Evolutionary conservation across 495 filamentous ascomycete genomes (phyloP).

Genomic region (Parathielavia hyrcaniae): DNA sequence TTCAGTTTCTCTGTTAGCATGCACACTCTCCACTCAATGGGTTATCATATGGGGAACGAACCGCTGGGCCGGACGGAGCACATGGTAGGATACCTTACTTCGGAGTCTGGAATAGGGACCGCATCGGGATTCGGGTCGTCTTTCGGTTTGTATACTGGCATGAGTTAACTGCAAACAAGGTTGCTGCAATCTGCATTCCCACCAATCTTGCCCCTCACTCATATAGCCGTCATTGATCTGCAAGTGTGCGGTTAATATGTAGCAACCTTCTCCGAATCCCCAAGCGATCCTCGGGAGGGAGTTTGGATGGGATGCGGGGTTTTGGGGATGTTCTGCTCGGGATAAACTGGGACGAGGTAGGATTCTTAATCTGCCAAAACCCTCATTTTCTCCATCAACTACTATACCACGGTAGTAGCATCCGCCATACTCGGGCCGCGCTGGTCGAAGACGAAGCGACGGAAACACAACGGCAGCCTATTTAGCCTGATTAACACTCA

Average conservation of each 20-base stretch:
- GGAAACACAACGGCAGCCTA: slow-evolving; percentile 5
- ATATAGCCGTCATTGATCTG: background rate
- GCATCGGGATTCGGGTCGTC: background rate
- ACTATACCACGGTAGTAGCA: too few species aligned
- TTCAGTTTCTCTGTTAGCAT: too few species aligned
- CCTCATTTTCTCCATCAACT: slow-evolving; percentile 13
- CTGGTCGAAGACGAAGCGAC: slow-evolving; percentile 8
- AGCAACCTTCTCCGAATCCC: slow-evolving; percentile 4
- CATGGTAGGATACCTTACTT: background rate
- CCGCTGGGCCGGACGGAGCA: background rate
- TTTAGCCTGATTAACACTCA: slow-evolving; percentile 25
- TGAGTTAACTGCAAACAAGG: background rate
- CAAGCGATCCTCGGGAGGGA: slow-evolving; percentile 8
- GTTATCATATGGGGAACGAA: background rate
- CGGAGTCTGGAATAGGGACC: background rate
- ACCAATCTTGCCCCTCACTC: background rate
- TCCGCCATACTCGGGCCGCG: slow-evolving; percentile 4
- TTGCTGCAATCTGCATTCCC: background rate
- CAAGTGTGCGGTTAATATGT: background rate
- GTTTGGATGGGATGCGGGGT: slow-evolving; percentile 20
- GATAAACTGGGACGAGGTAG: slow-evolving; percentile 10
- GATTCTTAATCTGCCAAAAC: slow-evolving; percentile 8
- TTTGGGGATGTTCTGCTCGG: background rate
- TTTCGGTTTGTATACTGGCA: background rate
- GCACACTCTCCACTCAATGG: too few species aligned